Evolutionary conservation across 1,139 yeast genomes (phyloP), one percentile per base, ranked within the genome.

Genomic region (Yueomyces sp.): DNA sequence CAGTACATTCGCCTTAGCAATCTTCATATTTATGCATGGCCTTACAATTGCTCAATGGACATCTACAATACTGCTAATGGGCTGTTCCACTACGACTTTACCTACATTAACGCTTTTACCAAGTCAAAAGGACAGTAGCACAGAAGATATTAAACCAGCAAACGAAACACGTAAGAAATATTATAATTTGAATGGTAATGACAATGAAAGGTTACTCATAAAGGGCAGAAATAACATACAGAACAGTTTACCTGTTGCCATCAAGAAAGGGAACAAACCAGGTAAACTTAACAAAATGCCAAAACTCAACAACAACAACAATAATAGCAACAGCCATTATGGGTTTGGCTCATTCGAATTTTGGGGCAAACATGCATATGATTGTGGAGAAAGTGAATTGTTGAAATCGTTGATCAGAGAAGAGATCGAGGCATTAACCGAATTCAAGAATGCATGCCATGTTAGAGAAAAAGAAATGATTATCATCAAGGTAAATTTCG

Each of bases 401-500:
- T 56, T 67, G 40, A 72, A 65, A 45, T 53, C 63, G 1, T 63
- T 64, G 19, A 65, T 81, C 2, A 59, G 63, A 25, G 61, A 60
- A 3, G 61, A 63, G 26, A 69, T 81, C 4, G 59, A 65, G 28
- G 56, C 59, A 1, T 58, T 78, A 26, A 77, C 74, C 28, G 65
- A 65, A 37, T 82, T 73, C 59, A 75, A 71, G 52, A 60, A 68
- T 9, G 60, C 64, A 4, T 80, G 76, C 51, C 45, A 45, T 19
- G 39, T 59, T 34, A 57, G 56, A 6, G 59, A 80, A 19, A 69
- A 72, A 4, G 67, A 72, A 44, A 56, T 81, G 12, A 67, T 73
- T 44, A 64, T 81, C 11, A 70, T 83, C 7, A 77, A 79, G 51
- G 77, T 81, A 44, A 81, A 78, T 56, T 74, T 77, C 55, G 72